Evolutionary conservation across 345 rosid genomes (phyloP), one percentile per base, ranked within the genome.

Genomic region (Fremontodendron californicum): DNA sequence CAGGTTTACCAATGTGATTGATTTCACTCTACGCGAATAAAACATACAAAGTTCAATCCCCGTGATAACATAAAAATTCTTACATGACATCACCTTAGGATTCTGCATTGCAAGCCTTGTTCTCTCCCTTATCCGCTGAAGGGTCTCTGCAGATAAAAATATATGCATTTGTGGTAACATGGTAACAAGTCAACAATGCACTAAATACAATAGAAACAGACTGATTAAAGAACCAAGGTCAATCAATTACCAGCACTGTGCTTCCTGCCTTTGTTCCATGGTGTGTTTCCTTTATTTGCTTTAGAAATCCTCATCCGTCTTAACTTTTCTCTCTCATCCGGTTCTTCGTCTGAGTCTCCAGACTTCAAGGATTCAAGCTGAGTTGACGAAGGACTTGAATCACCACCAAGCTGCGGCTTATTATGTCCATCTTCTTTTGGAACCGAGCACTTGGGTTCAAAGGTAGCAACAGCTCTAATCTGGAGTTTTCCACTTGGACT

Each of bases 1-100:
- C 25, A 35, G n/a, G 19, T 33, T 57, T 21, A 19, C 29, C 5
- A 21, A 74, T 48, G 12, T 19, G 40, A 54, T 72, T 55, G 60
- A 71, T 77, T 77, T 48, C 74, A 74, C 33, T 9, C 37, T 46
- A 42, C 2, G 37, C 42, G 31, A 29, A n/a, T 25, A 62, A 45
- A 29, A 2, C 37, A 76, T 73, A 60, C 27, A 27, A 78, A 74
- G 29, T 31, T 52, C 81, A 82, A 62, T 37, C 25, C 49, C 51
- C 40, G 60, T 21, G 45, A 75, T 73, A 55, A 71, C 66, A 27
- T 73, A 63, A 82, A 64, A 71, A 82, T 82, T 90, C 94, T 92
- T 90, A 95, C 97, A 90, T 91, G 96, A 90, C 99, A 88, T 95
- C 97, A 95, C 99, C 99, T 95, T 92, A 84, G 98, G 98, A 89